Conservation (phyloP, 306 rosid species). For the Boehmeria nivea region DNA sequence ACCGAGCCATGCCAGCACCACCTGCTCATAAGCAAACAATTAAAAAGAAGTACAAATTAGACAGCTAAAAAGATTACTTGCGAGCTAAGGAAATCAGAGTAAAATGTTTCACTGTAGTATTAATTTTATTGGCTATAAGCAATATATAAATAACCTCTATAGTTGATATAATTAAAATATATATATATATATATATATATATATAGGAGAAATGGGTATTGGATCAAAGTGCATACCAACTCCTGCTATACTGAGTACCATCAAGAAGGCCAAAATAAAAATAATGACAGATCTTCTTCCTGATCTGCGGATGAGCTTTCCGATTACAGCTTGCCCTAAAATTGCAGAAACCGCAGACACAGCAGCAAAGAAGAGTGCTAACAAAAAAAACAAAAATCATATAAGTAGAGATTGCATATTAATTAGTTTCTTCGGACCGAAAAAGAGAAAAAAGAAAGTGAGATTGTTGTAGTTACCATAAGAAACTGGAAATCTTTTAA, state of each 20-base stretch:
- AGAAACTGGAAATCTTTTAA: conserved; percentile 60
- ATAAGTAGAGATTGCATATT: background rate
- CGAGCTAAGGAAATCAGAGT: too few species aligned
- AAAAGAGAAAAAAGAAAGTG: background rate
- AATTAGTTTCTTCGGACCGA: too few species aligned
- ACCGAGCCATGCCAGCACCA: conserved; percentile 53
- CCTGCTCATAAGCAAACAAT: conserved; percentile 31
- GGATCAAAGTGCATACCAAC: conserved; percentile 27
- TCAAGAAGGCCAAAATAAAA: conserved; percentile 56
- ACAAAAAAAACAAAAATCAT: background rate
- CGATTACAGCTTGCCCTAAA: conserved; percentile 48
- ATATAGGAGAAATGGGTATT: background rate
- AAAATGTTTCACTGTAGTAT: too few species aligned
- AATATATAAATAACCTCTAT: too few species aligned
- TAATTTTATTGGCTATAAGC: too few species aligned
- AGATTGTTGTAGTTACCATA: conserved; percentile 31
- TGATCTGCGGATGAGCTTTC: conserved; percentile 37
- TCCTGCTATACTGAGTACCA: conserved; percentile 52
- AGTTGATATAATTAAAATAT: too few species aligned
- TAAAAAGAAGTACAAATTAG: too few species aligned
- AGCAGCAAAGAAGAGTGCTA: conserved; percentile 46
- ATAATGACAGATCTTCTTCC: conserved; percentile 70
- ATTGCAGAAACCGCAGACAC: conserved; percentile 59
- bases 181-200: background rate
- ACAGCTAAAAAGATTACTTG: too few species aligned